Evolutionary conservation across 768 basidiomycete species (phyloP).

Genomic region (Cytidiella melzeri): DNA sequence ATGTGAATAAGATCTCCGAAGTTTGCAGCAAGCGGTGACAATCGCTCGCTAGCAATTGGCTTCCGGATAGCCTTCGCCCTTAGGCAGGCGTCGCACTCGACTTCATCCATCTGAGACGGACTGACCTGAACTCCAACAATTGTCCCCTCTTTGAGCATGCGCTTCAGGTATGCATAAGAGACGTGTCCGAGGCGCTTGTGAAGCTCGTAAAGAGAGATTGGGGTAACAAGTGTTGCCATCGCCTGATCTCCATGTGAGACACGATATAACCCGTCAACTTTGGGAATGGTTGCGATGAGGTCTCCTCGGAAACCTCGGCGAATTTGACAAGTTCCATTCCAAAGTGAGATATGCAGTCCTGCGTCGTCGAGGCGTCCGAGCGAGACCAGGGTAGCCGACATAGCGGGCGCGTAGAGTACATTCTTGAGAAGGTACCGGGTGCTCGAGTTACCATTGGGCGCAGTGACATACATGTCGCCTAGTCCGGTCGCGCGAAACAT

Average conservation of each 20-base stretch:
- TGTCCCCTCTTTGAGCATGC: neutral
- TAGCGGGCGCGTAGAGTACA: neutral
- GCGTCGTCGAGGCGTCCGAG: neutral
- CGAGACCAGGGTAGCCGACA: conserved; percentile 1
- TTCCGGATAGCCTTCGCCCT: neutral
- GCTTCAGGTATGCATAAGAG: neutral
- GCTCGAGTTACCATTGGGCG: neutral
- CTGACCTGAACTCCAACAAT: neutral
- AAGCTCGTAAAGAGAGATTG: neutral
- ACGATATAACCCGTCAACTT: neutral
- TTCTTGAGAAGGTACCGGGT: neutral
- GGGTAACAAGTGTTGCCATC: neutral
- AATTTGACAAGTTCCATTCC: neutral
- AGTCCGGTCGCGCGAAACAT: neutral
- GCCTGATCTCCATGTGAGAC: neutral
- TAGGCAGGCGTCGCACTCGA: neutral
- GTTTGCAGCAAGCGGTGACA: neutral
- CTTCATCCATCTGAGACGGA: neutral
- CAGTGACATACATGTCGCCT: neutral
- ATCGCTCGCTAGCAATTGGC: neutral
- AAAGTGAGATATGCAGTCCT: neutral
- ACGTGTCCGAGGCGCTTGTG: neutral
- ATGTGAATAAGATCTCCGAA: conserved; percentile 1
- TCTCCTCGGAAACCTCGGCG: neutral
- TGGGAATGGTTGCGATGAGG: neutral